These are phyloP conservation scores for Paraurostyla sp. DNA, from an alignment of 73 alveolate genomes.

Conservation along the genomic window DNA sequence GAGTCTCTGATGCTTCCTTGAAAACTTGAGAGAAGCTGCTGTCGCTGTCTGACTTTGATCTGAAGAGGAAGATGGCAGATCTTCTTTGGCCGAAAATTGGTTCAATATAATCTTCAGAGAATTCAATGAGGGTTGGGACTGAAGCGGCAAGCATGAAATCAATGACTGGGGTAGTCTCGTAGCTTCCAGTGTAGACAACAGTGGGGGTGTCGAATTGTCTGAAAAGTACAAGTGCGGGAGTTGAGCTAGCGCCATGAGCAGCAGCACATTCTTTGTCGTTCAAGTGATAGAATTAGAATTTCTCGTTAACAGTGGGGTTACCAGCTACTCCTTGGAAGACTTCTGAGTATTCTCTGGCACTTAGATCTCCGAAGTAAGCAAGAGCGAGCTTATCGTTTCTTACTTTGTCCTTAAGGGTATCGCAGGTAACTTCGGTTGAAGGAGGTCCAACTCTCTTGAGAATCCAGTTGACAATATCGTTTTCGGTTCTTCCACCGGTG, in stretches of 20 bases:
- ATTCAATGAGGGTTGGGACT: conserved; percentile 90
- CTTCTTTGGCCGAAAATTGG: conserved; percentile 87
- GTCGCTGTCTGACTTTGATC: conserved; percentile 78
- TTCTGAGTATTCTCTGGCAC: conserved; percentile 20
- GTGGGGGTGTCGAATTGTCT: conserved; percentile 87
- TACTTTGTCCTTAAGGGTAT: conserved; percentile 84
- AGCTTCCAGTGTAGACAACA: conserved; percentile 57
- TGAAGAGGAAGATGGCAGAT: conserved; percentile 91
- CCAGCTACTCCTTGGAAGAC: conserved; percentile 49
- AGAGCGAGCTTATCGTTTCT: conserved; percentile 78
- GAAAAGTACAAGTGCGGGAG: conserved; percentile 79
- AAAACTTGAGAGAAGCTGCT: conserved; percentile 74
- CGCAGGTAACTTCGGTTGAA: conserved; percentile 79
- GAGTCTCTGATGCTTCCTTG: conserved; percentile 82
- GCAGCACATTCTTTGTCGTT: conserved; percentile 71
- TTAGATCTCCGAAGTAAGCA: conserved; percentile 76
- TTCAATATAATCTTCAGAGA: conserved; percentile 92
- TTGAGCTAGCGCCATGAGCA: conserved; percentile 64
- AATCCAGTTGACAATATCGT: conserved; percentile 93
- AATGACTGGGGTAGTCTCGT: conserved; percentile 77
- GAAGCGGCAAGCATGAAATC: conserved; percentile 79
- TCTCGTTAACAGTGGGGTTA: conserved; percentile 24
- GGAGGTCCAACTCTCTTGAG: conserved; percentile 93
- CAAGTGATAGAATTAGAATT: conserved; percentile 24
- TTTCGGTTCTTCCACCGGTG: conserved; percentile 97